A percentile compares a stretch with the other conserved stretches of the same genome.
Conservation (phyloP, 257 asterid species). For the Rhazya stricta region DNA sequence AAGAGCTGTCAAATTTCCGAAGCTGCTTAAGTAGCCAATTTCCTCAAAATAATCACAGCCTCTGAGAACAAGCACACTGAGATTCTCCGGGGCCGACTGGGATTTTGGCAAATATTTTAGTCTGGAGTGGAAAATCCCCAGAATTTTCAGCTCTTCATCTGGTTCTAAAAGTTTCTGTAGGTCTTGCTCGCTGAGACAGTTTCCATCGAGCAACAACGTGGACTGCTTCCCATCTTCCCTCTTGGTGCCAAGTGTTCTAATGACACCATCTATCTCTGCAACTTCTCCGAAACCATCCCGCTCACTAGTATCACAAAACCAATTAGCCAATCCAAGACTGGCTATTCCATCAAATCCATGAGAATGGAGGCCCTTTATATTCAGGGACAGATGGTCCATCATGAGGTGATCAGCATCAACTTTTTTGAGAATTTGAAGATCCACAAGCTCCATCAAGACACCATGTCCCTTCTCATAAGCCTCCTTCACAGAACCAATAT, state of each 20-base stretch:
- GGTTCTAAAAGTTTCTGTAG: background rate
- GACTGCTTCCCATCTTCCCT: background rate
- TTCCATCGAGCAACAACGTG: conserved; percentile 11
- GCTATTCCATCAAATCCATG: conserved; percentile 10
- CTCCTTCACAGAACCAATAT: background rate
- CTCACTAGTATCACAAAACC: background rate
- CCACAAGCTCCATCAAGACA: conserved; percentile 16
- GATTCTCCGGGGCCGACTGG: background rate
- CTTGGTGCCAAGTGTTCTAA: background rate
- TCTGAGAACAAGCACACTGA: conserved; percentile 12
- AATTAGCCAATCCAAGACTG: conserved; percentile 12
- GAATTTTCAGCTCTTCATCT: conserved; percentile 2
- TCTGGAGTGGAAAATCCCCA: conserved; percentile 5
- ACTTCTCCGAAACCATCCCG: conserved; percentile 16
- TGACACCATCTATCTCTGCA: background rate
- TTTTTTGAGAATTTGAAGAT: conserved; percentile 17
- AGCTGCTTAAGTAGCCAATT: background rate
- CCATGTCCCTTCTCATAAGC: conserved; percentile 21
- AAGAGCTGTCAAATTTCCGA: conserved; percentile 5
- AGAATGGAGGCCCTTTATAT: background rate
- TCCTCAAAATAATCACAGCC: conserved; percentile 8
- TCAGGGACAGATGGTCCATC: background rate
- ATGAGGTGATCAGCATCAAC: background rate
- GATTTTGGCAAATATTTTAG: background rate
- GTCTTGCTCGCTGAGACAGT: conserved; percentile 4